Base-by-base conservation (phyloP, 1,284 basidiomycete species). In the Melampsora larici-populina region DNA sequence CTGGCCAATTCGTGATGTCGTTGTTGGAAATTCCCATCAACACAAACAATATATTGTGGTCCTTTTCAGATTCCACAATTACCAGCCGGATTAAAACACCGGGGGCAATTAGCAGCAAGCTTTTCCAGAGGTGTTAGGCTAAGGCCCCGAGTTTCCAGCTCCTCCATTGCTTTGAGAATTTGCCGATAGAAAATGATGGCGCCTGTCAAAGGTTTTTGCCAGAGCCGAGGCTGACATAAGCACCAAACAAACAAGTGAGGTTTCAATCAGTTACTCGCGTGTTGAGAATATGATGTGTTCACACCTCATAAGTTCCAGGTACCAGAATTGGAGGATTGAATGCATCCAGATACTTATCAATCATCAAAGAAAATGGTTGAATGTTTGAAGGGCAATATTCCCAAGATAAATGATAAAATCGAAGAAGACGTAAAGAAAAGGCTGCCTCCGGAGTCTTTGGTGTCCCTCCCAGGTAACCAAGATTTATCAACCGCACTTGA, bases 21-120 rank as follows among this genome's bases (percentile, higher is more conserved):
- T 40, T 70, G 69, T 58, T 70, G 69, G 36, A 70, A 60, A 26
- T 70, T 70, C 7, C 69, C 51, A 58, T 70, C n/a, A n/a, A n/a
- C n/a, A n/a, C n/a, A n/a, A n/a, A n/a, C n/a, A n/a, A n/a, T n/a
- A n/a, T n/a, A n/a, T n/a, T n/a, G n/a, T n/a, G n/a, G n/a, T n/a
- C n/a, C n/a, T n/a, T n/a, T n/a, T n/a, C n/a, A n/a, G n/a, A 51
- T 24, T 60, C 43, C 69, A 60, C 43, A 21, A 17, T 8, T 43
- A 43, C 40, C 40, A 43, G 40, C 69, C 17, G 69, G 49, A 8
- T 51, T 51, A 70, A 70, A 70, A 60, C 69, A 70, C 1, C 21
- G 33, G 24, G 69, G 51, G 21, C 26, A 60, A 21, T 60, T 58
- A n/a, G 17, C 7, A 18, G 69, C 29, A 49, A 48, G 60, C 8